These are phyloP conservation scores for Penicillium sumatraense DNA, from an alignment of 2,329 filamentous ascomycete genomes.

Conservation along the genomic window DNA sequence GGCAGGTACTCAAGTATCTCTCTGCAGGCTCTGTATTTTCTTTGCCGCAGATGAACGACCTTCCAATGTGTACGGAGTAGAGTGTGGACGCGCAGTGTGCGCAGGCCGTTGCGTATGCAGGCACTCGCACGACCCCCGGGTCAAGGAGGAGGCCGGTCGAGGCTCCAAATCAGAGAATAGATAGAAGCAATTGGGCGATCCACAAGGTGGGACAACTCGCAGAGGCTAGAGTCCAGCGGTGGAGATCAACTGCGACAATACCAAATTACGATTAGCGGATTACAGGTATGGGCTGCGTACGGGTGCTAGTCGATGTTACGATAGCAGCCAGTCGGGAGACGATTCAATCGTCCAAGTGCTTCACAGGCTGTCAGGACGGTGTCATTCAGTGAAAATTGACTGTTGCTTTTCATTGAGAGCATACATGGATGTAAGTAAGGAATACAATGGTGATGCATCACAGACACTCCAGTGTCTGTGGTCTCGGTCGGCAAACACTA, in stretches of 20 bases:
- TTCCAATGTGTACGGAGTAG: neutral
- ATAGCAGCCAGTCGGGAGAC: too few relatives aligned
- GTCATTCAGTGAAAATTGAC: too few relatives aligned
- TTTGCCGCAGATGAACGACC: too few relatives aligned
- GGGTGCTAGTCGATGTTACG: neutral
- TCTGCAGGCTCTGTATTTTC: neutral
- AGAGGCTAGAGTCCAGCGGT: constrained; percentile 22
- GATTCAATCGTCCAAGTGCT: too few relatives aligned
- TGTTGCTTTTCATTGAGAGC: too few relatives aligned
- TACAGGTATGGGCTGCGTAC: neutral
- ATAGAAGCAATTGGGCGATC: constrained; percentile 25
- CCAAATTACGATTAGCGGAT: constrained; percentile 12
- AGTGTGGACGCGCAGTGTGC: neutral
- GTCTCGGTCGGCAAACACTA: too few relatives aligned
- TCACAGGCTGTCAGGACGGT: too few relatives aligned
- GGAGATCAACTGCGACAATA: constrained; percentile 22
- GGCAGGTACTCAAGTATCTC: neutral
- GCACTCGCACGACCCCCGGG: constrained; percentile 4
- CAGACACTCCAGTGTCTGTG: too few relatives aligned
- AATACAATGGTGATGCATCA: too few relatives aligned
- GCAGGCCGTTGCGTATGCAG: constrained; percentile 6
- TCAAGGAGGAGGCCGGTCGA: constrained; percentile 18
- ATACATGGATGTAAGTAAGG: too few relatives aligned
- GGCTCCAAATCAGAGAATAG: constrained; percentile 22
- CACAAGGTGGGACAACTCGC: constrained; percentile 23